Percentiles rank a stretch among this genome's conserved stretches.
These are phyloP conservation scores for Vicia faba DNA, from an alignment of 306 rosid species.

Conservation along the genomic window DNA sequence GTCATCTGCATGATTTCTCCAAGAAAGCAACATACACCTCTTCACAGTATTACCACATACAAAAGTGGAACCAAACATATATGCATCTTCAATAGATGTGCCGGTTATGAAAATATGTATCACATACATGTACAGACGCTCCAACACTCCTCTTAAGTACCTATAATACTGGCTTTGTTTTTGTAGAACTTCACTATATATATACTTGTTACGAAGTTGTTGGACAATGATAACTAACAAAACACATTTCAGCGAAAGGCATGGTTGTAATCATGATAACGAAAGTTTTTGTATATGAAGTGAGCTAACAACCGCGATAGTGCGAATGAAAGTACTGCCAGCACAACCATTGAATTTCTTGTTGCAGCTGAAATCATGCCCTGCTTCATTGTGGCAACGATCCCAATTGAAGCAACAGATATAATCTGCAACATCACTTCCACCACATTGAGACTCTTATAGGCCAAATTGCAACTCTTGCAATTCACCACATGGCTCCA, in stretches of 20 bases:
- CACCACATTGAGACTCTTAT: conserved; percentile 64
- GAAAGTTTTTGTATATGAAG: conserved; percentile 76
- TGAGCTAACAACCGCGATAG: conserved; percentile 75
- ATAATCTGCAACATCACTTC: conserved; percentile 65
- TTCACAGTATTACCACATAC: no score
- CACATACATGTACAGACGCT: neutral
- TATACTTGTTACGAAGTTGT: neutral
- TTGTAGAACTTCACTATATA: conserved; percentile 8
- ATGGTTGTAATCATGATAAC: conserved; percentile 77
- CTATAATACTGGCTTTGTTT: neutral
- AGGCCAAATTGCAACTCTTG: conserved; percentile 72
- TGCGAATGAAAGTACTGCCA: conserved; percentile 66
- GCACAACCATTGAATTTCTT: conserved; percentile 53
- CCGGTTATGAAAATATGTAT: no score
- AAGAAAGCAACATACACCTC: neutral
- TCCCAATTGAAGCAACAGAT: conserved; percentile 65
- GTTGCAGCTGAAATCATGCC: conserved; percentile 43
- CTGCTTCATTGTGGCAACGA: conserved; percentile 67
- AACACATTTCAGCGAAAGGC: conserved; percentile 53
- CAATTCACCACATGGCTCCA: conserved; percentile 87
- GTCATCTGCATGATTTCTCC: neutral
- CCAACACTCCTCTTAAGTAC: neutral
- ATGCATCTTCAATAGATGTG: no score
- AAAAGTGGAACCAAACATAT: no score
- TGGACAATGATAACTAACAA: conserved; percentile 11